Evolutionary conservation across 306 rosid species (phyloP), one percentile per base, ranked within the genome.

Genomic region (Geum urbanum): DNA sequence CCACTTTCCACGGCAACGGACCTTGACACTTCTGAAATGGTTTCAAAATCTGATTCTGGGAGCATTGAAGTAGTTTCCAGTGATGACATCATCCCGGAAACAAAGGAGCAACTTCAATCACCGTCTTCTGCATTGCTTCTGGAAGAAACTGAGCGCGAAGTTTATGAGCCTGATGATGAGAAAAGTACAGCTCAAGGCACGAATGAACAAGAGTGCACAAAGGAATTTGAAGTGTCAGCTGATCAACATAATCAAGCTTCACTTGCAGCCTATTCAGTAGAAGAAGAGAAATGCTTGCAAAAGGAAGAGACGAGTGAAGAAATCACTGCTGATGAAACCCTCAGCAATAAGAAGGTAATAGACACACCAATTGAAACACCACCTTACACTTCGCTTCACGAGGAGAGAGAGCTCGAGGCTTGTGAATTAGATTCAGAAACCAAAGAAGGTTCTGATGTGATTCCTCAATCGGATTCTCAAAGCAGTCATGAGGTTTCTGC

Each of bases 71-170:
- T 59, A 35, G 45, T 59, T 32, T 59, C 44, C 44, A 32, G 3
- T 32, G 43, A 32, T 57, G 63, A 32, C 18, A 13, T 22, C 13
- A 57, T 9, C 9, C 15, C 7, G 27, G 43, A 57, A 13, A 14
- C 45, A 43, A 51, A 56, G 14, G 63, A 72, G 68, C 51, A 71
- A 45, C 57, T 66, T 49, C 51, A 69, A 49, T 53, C 44, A 44
- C 67, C 63, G 59, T 60, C 80, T 52, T 35, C 65, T 18, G 24
- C 56, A 16, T 46, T 63, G 40, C 78, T 67, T 69, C 48, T 73
- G 0, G 43, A 24, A 51, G 76, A 44, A 56, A 44, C 2, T 24
- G 65, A 43, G 74, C 16, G 14, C 32, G 8, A 70, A 69, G 48
- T 18, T 52, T 52, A 19, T 68, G 65, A 59, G 16, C 72, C 16